phyloP scores from a whole-genome alignment of 495 filamentous ascomycete species.

The Aspergillus campestris region DNA sequence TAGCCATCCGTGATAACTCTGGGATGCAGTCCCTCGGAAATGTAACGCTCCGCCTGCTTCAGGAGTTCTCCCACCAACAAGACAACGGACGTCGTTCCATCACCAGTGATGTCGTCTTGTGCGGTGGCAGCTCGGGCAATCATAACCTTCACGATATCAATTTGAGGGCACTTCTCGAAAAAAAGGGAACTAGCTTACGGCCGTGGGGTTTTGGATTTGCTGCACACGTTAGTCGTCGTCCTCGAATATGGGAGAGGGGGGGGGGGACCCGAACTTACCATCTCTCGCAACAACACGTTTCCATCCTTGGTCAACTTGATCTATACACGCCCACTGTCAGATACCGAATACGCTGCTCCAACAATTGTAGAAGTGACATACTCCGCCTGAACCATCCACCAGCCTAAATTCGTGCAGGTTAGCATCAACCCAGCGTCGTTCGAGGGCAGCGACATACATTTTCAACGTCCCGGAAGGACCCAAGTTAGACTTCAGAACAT shows the following conservation, averaged over 20 bases:
- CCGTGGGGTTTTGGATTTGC: constrained; percentile 82
- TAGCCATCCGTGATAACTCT: constrained; percentile 96
- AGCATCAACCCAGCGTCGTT: constrained; percentile 2
- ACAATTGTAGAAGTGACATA: constrained; percentile 40
- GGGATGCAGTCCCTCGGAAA: constrained; percentile 89
- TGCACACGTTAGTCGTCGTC: constrained; percentile 30
- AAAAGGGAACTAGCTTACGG: constrained; percentile 45
- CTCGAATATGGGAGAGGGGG: too few species aligned
- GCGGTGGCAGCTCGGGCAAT: constrained; percentile 96
- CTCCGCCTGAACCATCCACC: constrained; percentile 88
- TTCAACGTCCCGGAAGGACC: constrained; percentile 93
- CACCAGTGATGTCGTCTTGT: constrained; percentile 96
- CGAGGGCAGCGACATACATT: constrained; percentile 53
- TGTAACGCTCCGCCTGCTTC: constrained; percentile 94
- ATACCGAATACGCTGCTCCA: constrained; percentile 2
- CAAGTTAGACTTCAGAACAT: constrained; percentile 95
- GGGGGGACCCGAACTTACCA: constrained; percentile 50
- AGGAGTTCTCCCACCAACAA: constrained; percentile 91
- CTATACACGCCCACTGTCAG: constrained; percentile 34
- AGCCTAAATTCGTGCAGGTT: constrained; percentile 52
- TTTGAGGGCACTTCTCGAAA: constrained; percentile 8
- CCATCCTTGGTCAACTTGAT: constrained; percentile 99
- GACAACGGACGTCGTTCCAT: constrained; percentile 96
- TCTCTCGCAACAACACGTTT: constrained; percentile 89
- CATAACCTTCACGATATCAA: constrained; percentile 60